Conservation (phyloP, 108 stramenopile genomes). For the Discostella stelligeroides region DNA sequence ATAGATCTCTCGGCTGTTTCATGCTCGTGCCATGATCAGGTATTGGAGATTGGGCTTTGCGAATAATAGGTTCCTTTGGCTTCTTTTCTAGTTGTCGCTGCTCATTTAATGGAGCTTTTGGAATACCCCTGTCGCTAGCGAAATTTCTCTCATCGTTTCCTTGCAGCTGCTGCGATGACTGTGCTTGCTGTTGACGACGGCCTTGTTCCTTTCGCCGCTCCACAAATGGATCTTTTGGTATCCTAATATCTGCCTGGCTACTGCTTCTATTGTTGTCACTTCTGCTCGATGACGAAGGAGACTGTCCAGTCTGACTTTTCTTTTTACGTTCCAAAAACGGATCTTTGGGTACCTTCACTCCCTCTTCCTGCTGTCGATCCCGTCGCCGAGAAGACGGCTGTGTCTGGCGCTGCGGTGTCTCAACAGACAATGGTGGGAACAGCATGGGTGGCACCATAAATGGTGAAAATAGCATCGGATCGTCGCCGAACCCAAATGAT, state of each 20-base stretch:
- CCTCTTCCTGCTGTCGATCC: background rate
- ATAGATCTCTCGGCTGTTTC: background rate
- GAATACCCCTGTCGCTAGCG: background rate
- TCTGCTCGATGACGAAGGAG: background rate
- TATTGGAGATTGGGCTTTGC: background rate
- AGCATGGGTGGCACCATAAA: background rate
- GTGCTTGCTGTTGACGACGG: background rate
- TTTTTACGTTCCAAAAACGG: conserved; percentile 11
- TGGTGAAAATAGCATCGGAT: background rate
- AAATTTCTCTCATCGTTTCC: background rate
- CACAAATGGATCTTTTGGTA: conserved; percentile 16
- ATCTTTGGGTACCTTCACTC: conserved; percentile 10
- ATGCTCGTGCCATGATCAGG: background rate
- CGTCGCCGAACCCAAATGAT: background rate
- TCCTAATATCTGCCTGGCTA: background rate
- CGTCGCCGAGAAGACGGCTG: background rate
- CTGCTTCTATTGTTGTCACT: background rate
- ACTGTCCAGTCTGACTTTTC: background rate
- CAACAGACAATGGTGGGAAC: background rate
- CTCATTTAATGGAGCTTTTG: background rate
- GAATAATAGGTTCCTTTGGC: background rate
- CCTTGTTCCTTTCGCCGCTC: background rate
- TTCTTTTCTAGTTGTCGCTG: background rate
- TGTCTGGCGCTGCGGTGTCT: background rate
- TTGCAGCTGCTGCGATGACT: background rate